Evolutionary conservation across 2,329 filamentous ascomycete genomes (phyloP).

Genomic region (Neobulgaria alba): DNA sequence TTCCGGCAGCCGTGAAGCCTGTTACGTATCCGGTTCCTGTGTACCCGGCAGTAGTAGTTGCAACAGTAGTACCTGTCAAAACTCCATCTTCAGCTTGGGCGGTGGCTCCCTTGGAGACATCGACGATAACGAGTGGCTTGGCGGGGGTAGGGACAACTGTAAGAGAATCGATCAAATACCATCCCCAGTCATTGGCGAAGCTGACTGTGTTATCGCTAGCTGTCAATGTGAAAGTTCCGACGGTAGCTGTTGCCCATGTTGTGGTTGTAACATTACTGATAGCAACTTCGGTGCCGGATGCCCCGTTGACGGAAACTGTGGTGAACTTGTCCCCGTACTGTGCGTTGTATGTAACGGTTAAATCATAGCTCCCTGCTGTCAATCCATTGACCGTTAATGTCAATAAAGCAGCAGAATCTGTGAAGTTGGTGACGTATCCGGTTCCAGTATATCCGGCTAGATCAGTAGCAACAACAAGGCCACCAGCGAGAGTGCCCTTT

Average conservation of each 20-base stretch:
- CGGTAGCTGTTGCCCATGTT: slow-evolving; percentile 32
- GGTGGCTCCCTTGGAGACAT: slow-evolving; percentile 11
- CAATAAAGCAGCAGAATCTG: slow-evolving; percentile 34
- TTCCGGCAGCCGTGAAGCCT: slow-evolving; percentile 34
- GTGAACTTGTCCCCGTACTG: slow-evolving; percentile 40
- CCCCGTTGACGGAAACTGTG: slow-evolving; percentile 35
- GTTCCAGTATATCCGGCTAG: slow-evolving; percentile 19
- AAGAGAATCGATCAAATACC: slow-evolving; percentile 38
- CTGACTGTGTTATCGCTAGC: slow-evolving; percentile 36
- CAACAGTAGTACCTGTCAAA: slow-evolving; percentile 34
- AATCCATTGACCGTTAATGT: slow-evolving; percentile 34
- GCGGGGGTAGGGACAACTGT: slow-evolving; percentile 13
- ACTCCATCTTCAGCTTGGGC: slow-evolving; percentile 35
- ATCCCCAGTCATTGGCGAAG: slow-evolving; percentile 41
- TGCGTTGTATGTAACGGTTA: slow-evolving; percentile 36
- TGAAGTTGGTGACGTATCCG: slow-evolving; percentile 40
- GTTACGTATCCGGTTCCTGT: slow-evolving; percentile 39
- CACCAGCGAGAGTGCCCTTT: slow-evolving; percentile 4
- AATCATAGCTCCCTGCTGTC: slow-evolving; percentile 34
- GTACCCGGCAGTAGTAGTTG: slow-evolving; percentile 33
- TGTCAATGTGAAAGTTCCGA: slow-evolving; percentile 36
- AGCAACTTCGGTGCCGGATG: slow-evolving; percentile 34
- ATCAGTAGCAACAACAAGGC: slow-evolving; percentile 6
- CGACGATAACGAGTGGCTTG: slow-evolving; percentile 8
- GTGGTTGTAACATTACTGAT: slow-evolving; percentile 31